A percentile compares a stretch with the other conserved stretches of the same genome.
These are phyloP conservation scores for Coleophoma cylindrospora DNA, from an alignment of 2,329 filamentous ascomycete species.

Conservation along the genomic window DNA sequence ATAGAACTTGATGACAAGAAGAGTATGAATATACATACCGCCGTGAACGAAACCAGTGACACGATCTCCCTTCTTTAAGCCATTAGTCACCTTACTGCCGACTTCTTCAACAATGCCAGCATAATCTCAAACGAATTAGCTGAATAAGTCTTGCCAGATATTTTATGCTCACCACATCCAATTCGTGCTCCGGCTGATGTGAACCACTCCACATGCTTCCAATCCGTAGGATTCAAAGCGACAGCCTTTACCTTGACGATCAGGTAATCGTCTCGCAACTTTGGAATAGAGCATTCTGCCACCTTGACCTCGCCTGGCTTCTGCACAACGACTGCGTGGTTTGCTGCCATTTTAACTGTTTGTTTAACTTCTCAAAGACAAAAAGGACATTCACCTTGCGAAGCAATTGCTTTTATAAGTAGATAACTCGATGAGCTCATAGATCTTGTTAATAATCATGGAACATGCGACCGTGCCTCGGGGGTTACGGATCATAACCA, in stretches of 20 bases:
- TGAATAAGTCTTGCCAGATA: neutral
- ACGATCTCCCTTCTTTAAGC: slow-evolving; percentile 42
- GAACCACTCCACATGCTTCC: slow-evolving; percentile 24
- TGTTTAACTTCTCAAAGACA: neutral
- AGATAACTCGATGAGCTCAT: too few relatives aligned
- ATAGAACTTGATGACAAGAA: neutral
- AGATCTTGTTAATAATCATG: too few relatives aligned
- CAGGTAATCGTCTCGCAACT: slow-evolving; percentile 25
- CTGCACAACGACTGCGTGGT: slow-evolving; percentile 18
- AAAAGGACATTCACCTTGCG: too few relatives aligned
- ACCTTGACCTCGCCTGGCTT: slow-evolving; percentile 14
- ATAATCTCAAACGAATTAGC: slow-evolving; percentile 29
- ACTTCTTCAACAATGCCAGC: slow-evolving; percentile 41
- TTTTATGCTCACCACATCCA: slow-evolving; percentile 26
- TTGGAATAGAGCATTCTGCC: slow-evolving; percentile 18
- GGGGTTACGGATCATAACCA: too few relatives aligned
- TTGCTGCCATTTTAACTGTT: slow-evolving; percentile 15
- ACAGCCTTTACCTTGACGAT: slow-evolving; percentile 23
- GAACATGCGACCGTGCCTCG: too few relatives aligned
- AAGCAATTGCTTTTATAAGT: too few relatives aligned
- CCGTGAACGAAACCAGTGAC: slow-evolving; percentile 37
- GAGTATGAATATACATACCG: neutral
- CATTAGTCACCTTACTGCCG: slow-evolving; percentile 34
- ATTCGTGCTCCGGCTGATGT: slow-evolving; percentile 15
- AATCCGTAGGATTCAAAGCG: slow-evolving; percentile 26